A percentile compares a stretch with the other conserved stretches of the same genome.
Evolutionary conservation across 1,284 basidiomycete genomes (phyloP).

Genomic region (Cryptococcus maquisensis): DNA sequence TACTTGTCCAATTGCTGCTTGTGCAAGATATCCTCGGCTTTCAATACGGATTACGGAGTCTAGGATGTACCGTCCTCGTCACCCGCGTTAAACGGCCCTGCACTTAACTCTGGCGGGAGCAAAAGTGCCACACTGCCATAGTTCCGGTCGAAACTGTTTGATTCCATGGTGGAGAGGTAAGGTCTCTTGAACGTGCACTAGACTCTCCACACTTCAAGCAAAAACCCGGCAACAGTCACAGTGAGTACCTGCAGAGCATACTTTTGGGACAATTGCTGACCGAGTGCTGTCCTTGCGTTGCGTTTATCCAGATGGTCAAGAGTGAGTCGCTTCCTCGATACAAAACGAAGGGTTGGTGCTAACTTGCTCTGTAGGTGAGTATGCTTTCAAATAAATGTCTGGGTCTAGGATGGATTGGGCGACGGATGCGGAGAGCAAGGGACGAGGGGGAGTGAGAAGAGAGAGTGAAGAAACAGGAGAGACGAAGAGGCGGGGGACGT

Average conservation of each 20-base stretch:
- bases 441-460: neutral
- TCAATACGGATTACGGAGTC: conserved; percentile 82
- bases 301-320: conserved; percentile 39
- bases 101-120: no score
- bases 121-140: no score
- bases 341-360: conserved; percentile 5
- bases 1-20: conserved; percentile 83
- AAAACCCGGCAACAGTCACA: neutral
- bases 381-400: neutral
- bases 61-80: conserved; percentile 95
- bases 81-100: conserved; percentile 47
- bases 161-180: no score
- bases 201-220: no score
- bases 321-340: conserved; percentile 31
- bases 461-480: neutral
- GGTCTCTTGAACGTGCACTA: no score
- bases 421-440: neutral
- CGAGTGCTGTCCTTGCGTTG: conserved; percentile 1
- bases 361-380: conserved; percentile 21
- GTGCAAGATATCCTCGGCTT: conserved; percentile 61
- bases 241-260: neutral
- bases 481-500: neutral
- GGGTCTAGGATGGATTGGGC: neutral
- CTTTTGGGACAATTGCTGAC: conserved; percentile 11
- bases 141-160: no score